Evolutionary conservation across 345 rosid genomes (phyloP), one percentile per base, ranked within the genome.

Genomic region (Syzygium jambos): DNA sequence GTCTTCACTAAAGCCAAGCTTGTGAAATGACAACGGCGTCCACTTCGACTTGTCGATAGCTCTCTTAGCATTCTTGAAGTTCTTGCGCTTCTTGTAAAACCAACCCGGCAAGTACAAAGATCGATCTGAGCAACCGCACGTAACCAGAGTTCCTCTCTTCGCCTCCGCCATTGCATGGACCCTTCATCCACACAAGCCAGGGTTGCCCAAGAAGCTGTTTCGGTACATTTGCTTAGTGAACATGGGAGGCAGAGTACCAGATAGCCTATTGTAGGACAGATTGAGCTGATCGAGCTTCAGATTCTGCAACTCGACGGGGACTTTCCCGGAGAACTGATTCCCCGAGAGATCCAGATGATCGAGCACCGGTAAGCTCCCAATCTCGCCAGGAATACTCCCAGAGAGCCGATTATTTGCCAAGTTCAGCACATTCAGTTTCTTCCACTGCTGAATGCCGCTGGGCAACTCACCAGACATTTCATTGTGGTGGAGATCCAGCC

Each of bases 1-100:
- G 43, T 92, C 89, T 87, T 98, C 99, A 19, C 95, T 96, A 89
- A 96, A 98, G 49, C 96, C 98, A 19, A 98, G 92, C 87, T 98
- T 96, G 87, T 98, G 99, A 87, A 98, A 98, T 7, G 99, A 96
- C 98, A 96, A 96, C 78, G 96, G 83, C 11, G 98, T 96, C 99
- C 99, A 98, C 88, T 95, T 98, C 14, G 99, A 92, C 88, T 93
- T 96, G 82, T 98, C 99, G 25, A 90, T 87, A 9, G 94, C 95
- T 88, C 89, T 94, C 90, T 46, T 87, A 52, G 92, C 95, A 86
- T 92, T 92, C 95, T 94, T 92, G 93, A 92, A 95, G 59, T 87
- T 92, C 92, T 46, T 92, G 87, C 96, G 95, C 93, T 95, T 98
- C 87, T 93, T 85, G 90, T 93, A 95, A 92, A 98, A 98, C 99